These are phyloP conservation scores for Populus tremula DNA, from an alignment of 345 rosid species.

Conservation along the genomic window DNA sequence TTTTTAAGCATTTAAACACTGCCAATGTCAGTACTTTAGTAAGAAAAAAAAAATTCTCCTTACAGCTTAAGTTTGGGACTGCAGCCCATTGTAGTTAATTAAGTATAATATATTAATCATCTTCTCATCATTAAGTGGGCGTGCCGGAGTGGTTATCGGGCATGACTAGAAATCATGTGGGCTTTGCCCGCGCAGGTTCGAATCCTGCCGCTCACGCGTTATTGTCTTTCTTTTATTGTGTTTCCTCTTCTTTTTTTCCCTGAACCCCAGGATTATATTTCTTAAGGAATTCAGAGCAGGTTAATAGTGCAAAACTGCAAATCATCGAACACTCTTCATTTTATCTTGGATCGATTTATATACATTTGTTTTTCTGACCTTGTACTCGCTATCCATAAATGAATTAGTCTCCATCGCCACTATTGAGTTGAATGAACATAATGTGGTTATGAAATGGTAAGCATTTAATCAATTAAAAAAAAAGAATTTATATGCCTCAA, in stretches of 20 bases:
- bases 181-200: constrained; percentile 90
- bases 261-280: background rate
- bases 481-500: background rate
- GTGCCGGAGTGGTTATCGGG: constrained; percentile 99
- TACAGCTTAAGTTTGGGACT: background rate
- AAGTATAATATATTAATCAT: too few relatives aligned
- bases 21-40: too few relatives aligned
- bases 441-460: background rate
- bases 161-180: constrained; percentile 98
- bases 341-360: background rate
- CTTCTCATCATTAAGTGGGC: constrained; percentile 25
- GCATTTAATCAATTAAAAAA: background rate
- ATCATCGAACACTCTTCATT: background rate
- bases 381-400: background rate
- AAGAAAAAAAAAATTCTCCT: background rate
- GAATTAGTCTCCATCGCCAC: background rate
- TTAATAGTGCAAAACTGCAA: background rate
- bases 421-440: background rate
- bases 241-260: too few relatives aligned
- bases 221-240: background rate
- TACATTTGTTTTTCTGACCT: background rate
- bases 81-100: too few relatives aligned
- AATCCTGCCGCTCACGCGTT: constrained; percentile 59
- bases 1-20: too few relatives aligned
- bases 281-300: background rate